Percentiles rank a stretch among this genome's conserved stretches.
Evolutionary conservation across 768 basidiomycete genomes (phyloP).

Genomic region (Panellus pusillus): DNA sequence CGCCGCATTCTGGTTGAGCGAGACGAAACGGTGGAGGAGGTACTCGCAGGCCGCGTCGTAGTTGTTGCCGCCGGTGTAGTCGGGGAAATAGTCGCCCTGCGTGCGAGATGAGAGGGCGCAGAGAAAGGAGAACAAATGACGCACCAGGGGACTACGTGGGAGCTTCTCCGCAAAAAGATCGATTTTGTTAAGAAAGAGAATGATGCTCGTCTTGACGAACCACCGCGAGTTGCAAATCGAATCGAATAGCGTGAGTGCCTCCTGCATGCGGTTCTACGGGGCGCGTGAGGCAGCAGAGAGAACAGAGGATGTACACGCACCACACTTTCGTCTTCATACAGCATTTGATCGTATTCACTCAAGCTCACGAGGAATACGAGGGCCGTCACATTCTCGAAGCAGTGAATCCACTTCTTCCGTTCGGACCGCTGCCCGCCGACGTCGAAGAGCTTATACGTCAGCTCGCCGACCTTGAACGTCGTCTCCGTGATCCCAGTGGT

Average conservation of each 20-base stretch:
- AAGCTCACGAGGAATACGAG: neutral
- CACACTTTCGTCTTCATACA: neutral
- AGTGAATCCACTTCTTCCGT: neutral
- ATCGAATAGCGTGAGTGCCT: too few relatives aligned
- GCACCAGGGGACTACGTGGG: neutral
- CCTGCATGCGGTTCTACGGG: too few relatives aligned
- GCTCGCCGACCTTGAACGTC: slow-evolving; percentile 4
- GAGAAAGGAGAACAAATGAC: too few relatives aligned
- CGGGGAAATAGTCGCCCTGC: neutral
- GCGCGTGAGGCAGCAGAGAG: too few relatives aligned
- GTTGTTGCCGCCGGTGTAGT: slow-evolving; percentile 49
- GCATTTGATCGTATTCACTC: neutral
- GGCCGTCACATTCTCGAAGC: neutral
- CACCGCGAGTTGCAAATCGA: too few relatives aligned
- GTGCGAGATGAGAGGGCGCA: neutral
- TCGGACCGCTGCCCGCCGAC: too few relatives aligned
- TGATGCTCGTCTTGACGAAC: neutral
- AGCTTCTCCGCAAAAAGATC: neutral
- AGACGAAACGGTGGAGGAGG: slow-evolving; percentile 51
- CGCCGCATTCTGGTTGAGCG: slow-evolving; percentile 66
- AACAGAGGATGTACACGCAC: too few relatives aligned
- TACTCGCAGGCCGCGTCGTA: slow-evolving; percentile 22
- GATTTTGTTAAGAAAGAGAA: neutral
- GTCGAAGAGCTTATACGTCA: neutral
- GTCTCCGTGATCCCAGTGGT: slow-evolving; percentile 2